Conservation (phyloP, 176 grass and related monocot species). For the Poa pratensis region DNA sequence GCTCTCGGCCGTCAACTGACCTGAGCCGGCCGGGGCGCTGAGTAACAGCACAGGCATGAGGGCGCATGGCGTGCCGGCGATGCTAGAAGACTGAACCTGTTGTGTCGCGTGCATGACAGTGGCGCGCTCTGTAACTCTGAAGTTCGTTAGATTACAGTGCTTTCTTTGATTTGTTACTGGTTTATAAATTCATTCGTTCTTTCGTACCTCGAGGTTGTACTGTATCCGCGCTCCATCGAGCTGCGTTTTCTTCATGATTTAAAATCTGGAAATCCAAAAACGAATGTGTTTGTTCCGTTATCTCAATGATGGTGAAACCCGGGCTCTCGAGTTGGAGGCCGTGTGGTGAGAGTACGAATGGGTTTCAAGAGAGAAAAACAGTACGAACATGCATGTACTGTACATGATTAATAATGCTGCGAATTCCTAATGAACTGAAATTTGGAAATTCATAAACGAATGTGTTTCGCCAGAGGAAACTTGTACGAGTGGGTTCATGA, state of each 20-base stretch:
- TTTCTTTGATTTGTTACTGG: background rate
- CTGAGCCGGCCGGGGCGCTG: background rate
- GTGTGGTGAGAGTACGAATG: no score
- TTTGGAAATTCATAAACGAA: no score
- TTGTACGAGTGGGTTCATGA: no score
- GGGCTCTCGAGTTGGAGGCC: no score
- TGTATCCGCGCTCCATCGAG: background rate
- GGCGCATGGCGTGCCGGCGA: background rate
- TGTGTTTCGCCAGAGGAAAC: no score
- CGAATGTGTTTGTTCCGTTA: background rate
- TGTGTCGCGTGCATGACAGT: background rate
- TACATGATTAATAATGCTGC: no score
- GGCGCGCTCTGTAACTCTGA: no score
- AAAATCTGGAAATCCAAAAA: background rate
- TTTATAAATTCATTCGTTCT: constrained; percentile 1
- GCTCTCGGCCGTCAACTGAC: constrained; percentile 50
- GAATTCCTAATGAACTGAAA: no score
- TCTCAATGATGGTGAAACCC: no score
- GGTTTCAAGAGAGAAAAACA: no score
- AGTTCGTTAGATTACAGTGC: background rate
- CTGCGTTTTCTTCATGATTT: background rate
- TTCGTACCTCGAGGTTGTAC: background rate
- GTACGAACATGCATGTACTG: no score
- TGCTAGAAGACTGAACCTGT: background rate
- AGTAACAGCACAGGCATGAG: background rate